A percentile compares a stretch with the other conserved stretches of the same genome.
Evolutionary conservation across 371 early-diverging fungal species (phyloP).

Genomic region (Circinella umbellata): DNA sequence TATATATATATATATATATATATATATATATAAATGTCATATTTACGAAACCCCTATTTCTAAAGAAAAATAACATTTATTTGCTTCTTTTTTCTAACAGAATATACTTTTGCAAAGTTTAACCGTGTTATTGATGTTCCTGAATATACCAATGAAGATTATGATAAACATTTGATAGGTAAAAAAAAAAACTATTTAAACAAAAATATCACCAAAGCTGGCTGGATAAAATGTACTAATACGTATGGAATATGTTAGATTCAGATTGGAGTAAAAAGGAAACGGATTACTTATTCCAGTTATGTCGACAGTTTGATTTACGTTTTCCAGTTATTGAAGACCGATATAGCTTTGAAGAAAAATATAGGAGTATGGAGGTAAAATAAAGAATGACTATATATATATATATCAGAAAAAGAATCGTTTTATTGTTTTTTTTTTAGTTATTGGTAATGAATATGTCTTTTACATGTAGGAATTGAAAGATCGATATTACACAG

Average conservation of each 20-base stretch:
- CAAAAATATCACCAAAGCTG: too few relatives aligned
- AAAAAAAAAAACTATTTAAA: background rate
- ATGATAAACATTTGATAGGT: constrained; percentile 58
- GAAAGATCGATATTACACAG: constrained; percentile 80
- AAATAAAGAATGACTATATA: background rate
- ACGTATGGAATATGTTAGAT: constrained; percentile 33
- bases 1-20: background rate
- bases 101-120: constrained; percentile 69
- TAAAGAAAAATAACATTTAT: too few relatives aligned
- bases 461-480: constrained; percentile 59
- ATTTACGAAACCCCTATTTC: too few relatives aligned
- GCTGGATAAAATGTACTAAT: too few relatives aligned
- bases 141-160: constrained; percentile 76
- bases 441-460: too few relatives aligned
- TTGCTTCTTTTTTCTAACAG: constrained; percentile 24
- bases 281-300: constrained; percentile 80
- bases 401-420: too few relatives aligned
- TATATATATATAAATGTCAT: too few relatives aligned
- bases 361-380: constrained; percentile 44
- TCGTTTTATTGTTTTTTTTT: too few relatives aligned
- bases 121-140: constrained; percentile 67
- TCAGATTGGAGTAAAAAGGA: constrained; percentile 86
- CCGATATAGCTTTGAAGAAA: constrained; percentile 65
- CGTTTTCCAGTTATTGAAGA: constrained; percentile 87
- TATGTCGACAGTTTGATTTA: constrained; percentile 81